Conservation (phyloP, 164 flowering plant genomes). For the Amborella trichopoda region DNA sequence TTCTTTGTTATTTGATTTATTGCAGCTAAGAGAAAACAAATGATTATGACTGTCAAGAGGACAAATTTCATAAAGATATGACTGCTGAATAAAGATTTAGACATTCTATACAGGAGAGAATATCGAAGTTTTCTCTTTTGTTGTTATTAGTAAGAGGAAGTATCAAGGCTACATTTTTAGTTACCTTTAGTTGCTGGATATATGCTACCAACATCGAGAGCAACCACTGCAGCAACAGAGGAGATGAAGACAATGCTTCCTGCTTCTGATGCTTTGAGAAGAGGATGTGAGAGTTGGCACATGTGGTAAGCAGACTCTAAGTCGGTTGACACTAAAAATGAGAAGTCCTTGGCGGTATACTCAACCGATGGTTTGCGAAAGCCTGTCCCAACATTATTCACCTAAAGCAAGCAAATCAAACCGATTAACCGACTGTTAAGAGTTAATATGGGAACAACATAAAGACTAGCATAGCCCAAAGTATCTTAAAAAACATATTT, state of each 20-base stretch:
- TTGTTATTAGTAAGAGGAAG: too few relatives aligned
- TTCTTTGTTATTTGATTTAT: constrained; percentile 57
- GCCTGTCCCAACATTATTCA: constrained; percentile 40
- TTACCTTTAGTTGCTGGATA: constrained; percentile 45
- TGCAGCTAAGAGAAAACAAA: too few relatives aligned
- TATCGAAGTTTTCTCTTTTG: too few relatives aligned
- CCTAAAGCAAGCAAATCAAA: constrained; percentile 8
- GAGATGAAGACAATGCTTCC: constrained; percentile 41
- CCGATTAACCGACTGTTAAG: too few relatives aligned
- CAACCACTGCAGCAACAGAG: constrained; percentile 27
- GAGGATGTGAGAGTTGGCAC: constrained; percentile 47
- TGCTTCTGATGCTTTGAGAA: constrained; percentile 31
- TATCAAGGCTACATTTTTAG: too few relatives aligned
- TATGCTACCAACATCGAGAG: constrained; percentile 11
- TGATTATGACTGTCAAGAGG: too few relatives aligned
- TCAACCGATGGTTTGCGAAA: constrained; percentile 22
- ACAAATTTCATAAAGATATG: too few relatives aligned
- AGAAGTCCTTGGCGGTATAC: constrained; percentile 28
- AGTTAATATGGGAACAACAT: too few relatives aligned
- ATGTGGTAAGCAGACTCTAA: constrained; percentile 38
- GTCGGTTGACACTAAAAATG: constrained; percentile 26
- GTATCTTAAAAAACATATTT: too few relatives aligned
- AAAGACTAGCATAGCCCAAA: too few relatives aligned
- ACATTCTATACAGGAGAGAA: too few relatives aligned
- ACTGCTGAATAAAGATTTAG: too few relatives aligned